Percentiles rank a stretch among this genome's conserved stretches.
phyloP scores from a whole-genome alignment of 768 basidiomycete genomes.

The Xerocomellus amylosporus region DNA sequence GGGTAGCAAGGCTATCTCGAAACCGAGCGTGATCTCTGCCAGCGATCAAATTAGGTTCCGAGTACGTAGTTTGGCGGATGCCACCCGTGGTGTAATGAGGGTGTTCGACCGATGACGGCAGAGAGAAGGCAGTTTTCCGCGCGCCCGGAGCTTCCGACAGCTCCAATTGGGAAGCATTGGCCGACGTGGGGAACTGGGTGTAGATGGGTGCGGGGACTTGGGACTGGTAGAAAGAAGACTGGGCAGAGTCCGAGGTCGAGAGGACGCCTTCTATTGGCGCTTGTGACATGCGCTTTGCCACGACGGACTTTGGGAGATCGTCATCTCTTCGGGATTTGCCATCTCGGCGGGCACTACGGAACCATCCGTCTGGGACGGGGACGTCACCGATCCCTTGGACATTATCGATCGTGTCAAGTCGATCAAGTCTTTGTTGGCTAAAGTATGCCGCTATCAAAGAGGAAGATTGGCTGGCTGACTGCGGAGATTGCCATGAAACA shows the following conservation, averaged over 20 bases:
- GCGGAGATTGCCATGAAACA: constrained; percentile 34
- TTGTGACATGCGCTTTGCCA: constrained; percentile 36
- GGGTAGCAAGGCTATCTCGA: constrained; percentile 23
- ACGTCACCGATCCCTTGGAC: constrained; percentile 65
- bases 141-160: constrained; percentile 18
- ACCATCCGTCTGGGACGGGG: constrained; percentile 71
- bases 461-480: constrained; percentile 10
- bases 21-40: constrained; percentile 20
- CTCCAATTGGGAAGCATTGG: constrained; percentile 26
- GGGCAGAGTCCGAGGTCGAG: constrained; percentile 18
- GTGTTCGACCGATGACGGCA: constrained; percentile 31
- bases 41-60: constrained; percentile 28
- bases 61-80: constrained; percentile 33
- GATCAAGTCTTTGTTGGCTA: constrained; percentile 71
- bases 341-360: constrained; percentile 71
- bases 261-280: constrained; percentile 31
- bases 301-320: constrained; percentile 49
- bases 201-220: constrained; percentile 24
- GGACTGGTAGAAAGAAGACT: constrained; percentile 22
- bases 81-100: constrained; percentile 17
- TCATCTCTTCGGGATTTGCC: constrained; percentile 45
- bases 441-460: constrained; percentile 70
- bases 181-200: constrained; percentile 34
- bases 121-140: constrained; percentile 30
- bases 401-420: constrained; percentile 67